Base-by-base conservation (phyloP, 306 rosid genomes). In the Sicyos edulis region DNA sequence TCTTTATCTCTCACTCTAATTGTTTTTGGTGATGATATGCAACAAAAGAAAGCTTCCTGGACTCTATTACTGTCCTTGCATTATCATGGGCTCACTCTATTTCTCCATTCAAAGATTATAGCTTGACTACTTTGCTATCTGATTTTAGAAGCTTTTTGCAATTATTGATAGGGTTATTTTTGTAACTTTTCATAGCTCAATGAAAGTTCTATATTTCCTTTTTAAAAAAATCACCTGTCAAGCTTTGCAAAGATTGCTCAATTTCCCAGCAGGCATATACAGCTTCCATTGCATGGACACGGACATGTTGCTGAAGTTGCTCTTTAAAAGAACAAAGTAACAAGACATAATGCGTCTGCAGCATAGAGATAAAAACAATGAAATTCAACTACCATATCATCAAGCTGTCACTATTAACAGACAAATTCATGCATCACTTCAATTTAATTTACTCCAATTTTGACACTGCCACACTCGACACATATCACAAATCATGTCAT, bases 251-350 rank as follows among this genome's bases (percentile, higher is more conserved):
- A 57, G 99, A 89, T 68, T 95, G 99, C 76, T 91, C 99, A 26
- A 95, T 95, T 81, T 95, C 99, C 99, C 99, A 95, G 82, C 99
- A 95, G 78, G 97, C 99, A 92, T 88, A 91, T 14, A 95, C 99
- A 20, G 99, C 99, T 85, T 95, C 99, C 99, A 95, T 95, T 42
- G 99, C 97, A 82, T 91, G 99, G 68, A 95, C 96, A 16, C 97
- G 91, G 60, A 95, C 99, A 70, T 95, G 99, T 66, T 91, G 99
- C 60, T 95, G 99, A 64, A 95, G 91, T 78, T 95, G 99, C 62
- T 95, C 99, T 89, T 91, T 95, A 78, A 95, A 95, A 21, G 99
- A 95, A 80, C 96, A 95, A 56, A 95, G 96, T 89, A 91, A 79
- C 80, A 95, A 63, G 79, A 95, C 99, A 79, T 95, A 95, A 83